phyloP scores from a whole-genome alignment of 2,329 filamentous ascomycete genomes.

The Cladobotryum protrusum region DNA sequence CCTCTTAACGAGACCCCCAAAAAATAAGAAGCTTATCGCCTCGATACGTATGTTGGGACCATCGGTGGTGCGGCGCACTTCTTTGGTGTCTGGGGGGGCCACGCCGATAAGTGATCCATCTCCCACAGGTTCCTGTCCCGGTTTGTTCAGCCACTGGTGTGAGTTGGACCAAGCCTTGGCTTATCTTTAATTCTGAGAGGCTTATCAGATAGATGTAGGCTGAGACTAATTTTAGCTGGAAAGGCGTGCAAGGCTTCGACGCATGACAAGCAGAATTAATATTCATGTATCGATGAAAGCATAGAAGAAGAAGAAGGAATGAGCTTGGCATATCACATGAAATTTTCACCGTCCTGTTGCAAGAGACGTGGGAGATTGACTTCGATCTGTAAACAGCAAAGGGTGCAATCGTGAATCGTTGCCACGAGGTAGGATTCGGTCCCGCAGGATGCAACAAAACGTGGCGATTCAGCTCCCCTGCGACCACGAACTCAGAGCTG shows the following conservation, averaged over 20 bases:
- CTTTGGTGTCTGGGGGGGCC: conserved; percentile 8
- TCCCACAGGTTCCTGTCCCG: conserved; percentile 8
- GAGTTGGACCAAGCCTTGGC: conserved; percentile 6
- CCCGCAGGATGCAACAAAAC: too few species aligned
- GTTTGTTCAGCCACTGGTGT: not conserved
- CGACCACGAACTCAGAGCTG: too few species aligned
- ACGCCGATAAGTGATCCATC: conserved; percentile 9
- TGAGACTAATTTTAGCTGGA: not conserved
- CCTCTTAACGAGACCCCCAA: not conserved
- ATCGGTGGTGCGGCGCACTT: conserved; percentile 1
- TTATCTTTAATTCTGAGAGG: conserved; percentile 5
- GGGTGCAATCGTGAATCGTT: too few species aligned
- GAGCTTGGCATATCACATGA: too few species aligned
- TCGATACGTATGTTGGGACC: conserved; percentile 3
- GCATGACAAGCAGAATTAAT: conserved; percentile 4
- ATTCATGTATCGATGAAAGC: not conserved
- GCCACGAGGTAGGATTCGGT: too few species aligned
- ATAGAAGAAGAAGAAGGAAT: too few species aligned
- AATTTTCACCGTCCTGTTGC: too few species aligned
- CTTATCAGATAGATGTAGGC: conserved; percentile 6
- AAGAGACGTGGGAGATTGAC: too few species aligned
- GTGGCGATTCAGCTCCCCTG: too few species aligned
- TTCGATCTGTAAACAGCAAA: too few species aligned
- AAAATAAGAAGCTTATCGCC: conserved; percentile 8
- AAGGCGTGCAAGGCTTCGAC: not conserved